Evolutionary conservation across 176 grass and related monocot genomes (phyloP), one percentile per base, ranked within the genome.

Genomic region (Cenchrus americanus): DNA sequence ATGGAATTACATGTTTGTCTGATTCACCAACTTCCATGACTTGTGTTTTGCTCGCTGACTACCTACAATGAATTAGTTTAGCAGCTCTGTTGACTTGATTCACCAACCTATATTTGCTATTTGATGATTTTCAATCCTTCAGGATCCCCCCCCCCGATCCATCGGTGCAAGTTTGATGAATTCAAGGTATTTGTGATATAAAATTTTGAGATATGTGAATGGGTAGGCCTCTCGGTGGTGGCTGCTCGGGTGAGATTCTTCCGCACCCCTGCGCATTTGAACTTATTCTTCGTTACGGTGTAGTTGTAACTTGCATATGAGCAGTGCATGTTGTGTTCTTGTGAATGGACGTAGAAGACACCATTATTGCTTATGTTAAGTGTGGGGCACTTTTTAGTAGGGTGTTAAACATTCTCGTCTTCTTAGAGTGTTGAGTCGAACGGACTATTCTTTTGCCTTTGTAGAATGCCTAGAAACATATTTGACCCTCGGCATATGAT

Each of bases 191-290:
- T 99, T 26, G 60, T 99, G 9, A 87, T 47, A 81, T 89, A 88
- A 59, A 99, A 99, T 87, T 87, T 85, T 78, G 88, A 94, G 37
- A 92, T 94, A 59, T 99, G 96, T 55, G 87, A 96, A 96, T 99
- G 96, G 96, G 76, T 96, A 78, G 94, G 89, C 21, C 70, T 94
- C 23, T 89, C 84, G 3, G 80, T 99, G 71, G 83, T 94, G 27
- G 85, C 83, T 79, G 80, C 91, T 77, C 93, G 96, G 88, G 96
- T 96, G 75, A 89, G 86, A 32, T 74, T 78, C 6, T 76, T 66
- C 22, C n/a, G 5, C 7, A 7, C 14, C 65, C 53, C 30, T 7
- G 7, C 6, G 14, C 23, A 65, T 14, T 10, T 23, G 21, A 40
- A 41, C 11, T 14, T 3, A 23, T n/a, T 23, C 5, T 53, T 41